These are phyloP conservation scores for Trichophyton equinum DNA, from an alignment of 2,329 filamentous ascomycete species.

Conservation along the genomic window DNA sequence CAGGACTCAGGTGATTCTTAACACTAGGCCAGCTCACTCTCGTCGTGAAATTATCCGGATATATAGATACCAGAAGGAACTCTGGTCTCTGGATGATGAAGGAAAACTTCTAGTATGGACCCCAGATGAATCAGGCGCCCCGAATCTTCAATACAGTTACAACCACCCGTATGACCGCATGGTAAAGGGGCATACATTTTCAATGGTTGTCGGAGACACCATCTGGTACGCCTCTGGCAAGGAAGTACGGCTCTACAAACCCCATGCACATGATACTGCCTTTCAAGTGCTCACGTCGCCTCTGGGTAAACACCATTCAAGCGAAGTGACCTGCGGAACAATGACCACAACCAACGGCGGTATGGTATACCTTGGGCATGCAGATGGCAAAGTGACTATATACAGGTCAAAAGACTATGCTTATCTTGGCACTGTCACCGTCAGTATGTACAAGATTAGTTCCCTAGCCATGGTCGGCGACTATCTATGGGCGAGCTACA, in stretches of 20 bases:
- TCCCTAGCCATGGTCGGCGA: conserved; percentile 67
- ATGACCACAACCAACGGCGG: conserved; percentile 61
- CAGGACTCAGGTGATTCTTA: conserved; percentile 54
- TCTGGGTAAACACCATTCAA: conserved; percentile 57
- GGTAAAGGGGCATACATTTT: conserved; percentile 72
- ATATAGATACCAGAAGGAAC: conserved; percentile 70
- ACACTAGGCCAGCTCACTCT: conserved; percentile 60
- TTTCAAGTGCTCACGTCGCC: conserved; percentile 66
- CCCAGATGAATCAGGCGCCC: conserved; percentile 58
- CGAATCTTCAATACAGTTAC: conserved; percentile 61
- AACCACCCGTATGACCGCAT: conserved; percentile 57
- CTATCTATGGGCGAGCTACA: conserved; percentile 86
- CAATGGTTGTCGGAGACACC: conserved; percentile 70
- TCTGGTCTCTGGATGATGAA: conserved; percentile 89
- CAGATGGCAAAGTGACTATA: conserved; percentile 88
- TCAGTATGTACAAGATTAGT: conserved; percentile 94
- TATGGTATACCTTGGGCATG: conserved; percentile 79
- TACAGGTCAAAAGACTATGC: conserved; percentile 67
- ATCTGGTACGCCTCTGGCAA: conserved; percentile 84
- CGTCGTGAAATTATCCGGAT: conserved; percentile 73
- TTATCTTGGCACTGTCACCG: conserved; percentile 66
- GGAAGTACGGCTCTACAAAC: conserved; percentile 72
- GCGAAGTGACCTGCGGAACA: conserved; percentile 78
- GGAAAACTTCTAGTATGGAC: conserved; percentile 81
- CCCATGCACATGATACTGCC: conserved; percentile 55